Conservation (phyloP, 2,329 filamentous ascomycete species). For the Alternaria sp. region DNA sequence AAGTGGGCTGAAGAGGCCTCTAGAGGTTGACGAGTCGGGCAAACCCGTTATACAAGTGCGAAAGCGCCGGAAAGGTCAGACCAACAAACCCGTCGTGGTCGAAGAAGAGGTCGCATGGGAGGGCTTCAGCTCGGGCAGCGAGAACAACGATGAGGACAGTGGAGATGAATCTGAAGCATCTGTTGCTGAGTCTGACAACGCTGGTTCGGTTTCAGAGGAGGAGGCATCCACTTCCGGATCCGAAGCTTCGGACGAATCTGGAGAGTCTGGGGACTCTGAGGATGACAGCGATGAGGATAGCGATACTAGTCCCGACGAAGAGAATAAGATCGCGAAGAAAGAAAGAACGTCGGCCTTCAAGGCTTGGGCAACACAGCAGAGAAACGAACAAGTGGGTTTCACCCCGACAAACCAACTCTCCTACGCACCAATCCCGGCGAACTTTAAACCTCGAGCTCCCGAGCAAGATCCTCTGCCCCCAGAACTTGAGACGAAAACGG, state of each 20-base stretch:
- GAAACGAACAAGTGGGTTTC: constrained; percentile 82
- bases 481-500: constrained; percentile 67
- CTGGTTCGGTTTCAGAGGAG: constrained; percentile 6
- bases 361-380: constrained; percentile 85
- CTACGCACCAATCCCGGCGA: constrained; percentile 59
- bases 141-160: constrained; percentile 28
- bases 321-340: constrained; percentile 49
- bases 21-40: constrained; percentile 80
- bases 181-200: constrained; percentile 15
- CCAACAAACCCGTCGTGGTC: constrained; percentile 38
- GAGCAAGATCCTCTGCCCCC: constrained; percentile 75
- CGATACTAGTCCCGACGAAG: constrained; percentile 42
- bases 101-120: constrained; percentile 64
- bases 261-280: constrained; percentile 38
- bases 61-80: constrained; percentile 68
- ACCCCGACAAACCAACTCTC: constrained; percentile 54
- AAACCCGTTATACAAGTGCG: constrained; percentile 83
- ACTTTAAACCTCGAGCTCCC: constrained; percentile 70
- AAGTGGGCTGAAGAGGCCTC: constrained; percentile 82
- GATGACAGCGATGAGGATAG: constrained; percentile 45
- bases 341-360: constrained; percentile 78
- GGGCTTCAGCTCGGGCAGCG: constrained; percentile 64
- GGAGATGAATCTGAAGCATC: constrained; percentile 23
- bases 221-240: constrained; percentile 26
- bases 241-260: constrained; percentile 11